Evolutionary conservation across 441 rosid genomes (phyloP), one percentile per base, ranked within the genome.

Genomic region (Aquilaria agallochum): DNA sequence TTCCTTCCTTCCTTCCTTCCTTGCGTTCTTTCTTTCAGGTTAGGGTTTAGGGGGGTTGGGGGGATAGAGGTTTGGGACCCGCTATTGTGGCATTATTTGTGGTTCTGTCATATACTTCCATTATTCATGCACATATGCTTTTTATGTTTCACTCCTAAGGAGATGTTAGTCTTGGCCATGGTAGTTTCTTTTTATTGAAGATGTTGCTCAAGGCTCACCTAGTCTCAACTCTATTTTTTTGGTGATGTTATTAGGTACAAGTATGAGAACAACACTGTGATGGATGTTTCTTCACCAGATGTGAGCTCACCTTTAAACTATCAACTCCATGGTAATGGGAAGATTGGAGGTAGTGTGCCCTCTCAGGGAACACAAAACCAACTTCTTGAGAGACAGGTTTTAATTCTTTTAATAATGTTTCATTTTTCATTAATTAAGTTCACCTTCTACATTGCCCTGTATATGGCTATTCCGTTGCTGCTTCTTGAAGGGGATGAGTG

Each of bases 321-420:
- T 74, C 93, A 88, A 70, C 85, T 90, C 75, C 81, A 87, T 76
- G 96, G 93, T 58, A 85, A 83, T 73, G 95, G 84, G 68, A 87
- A 72, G 74, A 76, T 85, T 63, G 93, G 89, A 65, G 63, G 76
- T 63, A 93, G 87, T 55, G 58, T 72, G 54, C 74, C 90, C 68
- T 85, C 92, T 52, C 81, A 77, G 74, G 97, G 97, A 81, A 76
- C 88, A 60, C 89, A 90, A 66, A 88, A 90, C 72, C 97, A 88
- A 72, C 97, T 90, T 75, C 96, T 87, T 67, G 93, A 93, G 78
- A 85, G 97, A 85, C 98, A 93, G 87, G 93, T 90, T 56, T 51
- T 40, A 52, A 50, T 50, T 66, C 59, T 68, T 67, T 75, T 67
- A 53, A 46, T 46, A 51, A 58, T 54, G 11, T 5, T 36, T 48